phyloP scores from a whole-genome alignment of 2,329 filamentous ascomycete species.

The Ascochyta koolunga region DNA sequence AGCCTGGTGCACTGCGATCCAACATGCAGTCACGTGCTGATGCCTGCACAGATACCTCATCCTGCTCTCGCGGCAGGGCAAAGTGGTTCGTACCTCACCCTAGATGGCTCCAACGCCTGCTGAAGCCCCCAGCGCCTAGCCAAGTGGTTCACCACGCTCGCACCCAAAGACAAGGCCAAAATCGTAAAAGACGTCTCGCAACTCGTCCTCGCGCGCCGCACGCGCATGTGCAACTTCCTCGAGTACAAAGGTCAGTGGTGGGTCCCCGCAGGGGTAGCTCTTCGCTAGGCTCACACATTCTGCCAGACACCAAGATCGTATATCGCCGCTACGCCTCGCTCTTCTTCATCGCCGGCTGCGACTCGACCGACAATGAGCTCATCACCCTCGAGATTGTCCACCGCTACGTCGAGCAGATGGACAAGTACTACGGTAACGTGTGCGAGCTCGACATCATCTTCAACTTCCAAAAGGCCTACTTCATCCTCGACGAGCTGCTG shows the following conservation, averaged over 20 bases:
- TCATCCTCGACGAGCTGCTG: constrained; percentile 95
- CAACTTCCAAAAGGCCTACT: constrained; percentile 99
- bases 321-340: constrained; percentile 98
- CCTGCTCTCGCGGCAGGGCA: constrained; percentile 95
- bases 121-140: constrained; percentile 77
- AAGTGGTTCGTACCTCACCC: constrained; percentile 77
- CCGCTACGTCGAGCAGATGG: constrained; percentile 99
- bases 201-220: constrained; percentile 91
- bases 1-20: background rate
- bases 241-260: constrained; percentile 86
- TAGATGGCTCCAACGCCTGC: constrained; percentile 33
- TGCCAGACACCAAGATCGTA: constrained; percentile 91
- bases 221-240: constrained; percentile 99
- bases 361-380: constrained; percentile 96
- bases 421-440: constrained; percentile 99
- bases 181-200: constrained; percentile 99
- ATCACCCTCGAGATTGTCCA: constrained; percentile 99
- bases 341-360: constrained; percentile 98
- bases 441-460: constrained; percentile 99
- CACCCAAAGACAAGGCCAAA: constrained; percentile 98
- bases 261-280: constrained; percentile 18
- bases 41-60: constrained; percentile 79
- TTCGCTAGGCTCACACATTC: constrained; percentile 35
- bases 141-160: constrained; percentile 99
- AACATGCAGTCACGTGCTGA: constrained; percentile 15